Conservation (phyloP, 768 basidiomycete species). For the Rhizopogon vinicolor region DNA sequence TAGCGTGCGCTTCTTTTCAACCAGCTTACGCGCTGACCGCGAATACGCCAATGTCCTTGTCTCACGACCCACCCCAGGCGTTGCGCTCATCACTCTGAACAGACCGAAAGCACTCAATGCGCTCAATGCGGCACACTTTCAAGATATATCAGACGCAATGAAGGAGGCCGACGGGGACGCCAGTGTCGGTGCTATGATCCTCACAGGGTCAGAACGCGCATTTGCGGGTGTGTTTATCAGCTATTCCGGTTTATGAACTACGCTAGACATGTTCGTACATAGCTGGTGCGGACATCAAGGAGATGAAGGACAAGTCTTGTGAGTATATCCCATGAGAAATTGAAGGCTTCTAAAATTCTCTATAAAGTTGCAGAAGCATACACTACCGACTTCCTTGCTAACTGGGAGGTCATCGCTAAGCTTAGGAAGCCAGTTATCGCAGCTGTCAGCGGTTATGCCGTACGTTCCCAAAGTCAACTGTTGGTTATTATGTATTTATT, state of each 20-base stretch:
- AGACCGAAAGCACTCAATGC: conserved; percentile 91
- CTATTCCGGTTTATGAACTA: background rate
- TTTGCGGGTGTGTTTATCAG: conserved; percentile 70
- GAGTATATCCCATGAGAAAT: conserved; percentile 17
- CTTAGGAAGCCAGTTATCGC: conserved; percentile 94
- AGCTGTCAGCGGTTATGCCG: conserved; percentile 92
- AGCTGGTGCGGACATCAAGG: conserved; percentile 99
- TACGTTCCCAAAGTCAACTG: conserved; percentile 32
- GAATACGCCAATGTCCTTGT: conserved; percentile 63
- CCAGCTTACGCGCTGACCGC: conserved; percentile 22
- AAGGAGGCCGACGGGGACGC: conserved; percentile 66
- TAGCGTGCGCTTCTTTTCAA: conserved; percentile 19
- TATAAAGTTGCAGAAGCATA: conserved; percentile 78
- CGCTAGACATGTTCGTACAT: conserved; percentile 1
- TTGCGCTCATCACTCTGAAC: conserved; percentile 83
- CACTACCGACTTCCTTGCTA: conserved; percentile 77
- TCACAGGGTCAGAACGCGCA: conserved; percentile 89
- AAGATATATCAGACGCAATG: conserved; percentile 77
- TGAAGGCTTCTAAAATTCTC: background rate
- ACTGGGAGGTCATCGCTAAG: conserved; percentile 71
- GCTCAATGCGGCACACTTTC: conserved; percentile 73
- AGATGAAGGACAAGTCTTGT: conserved; percentile 98
- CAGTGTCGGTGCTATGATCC: conserved; percentile 74
- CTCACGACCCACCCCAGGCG: conserved; percentile 61
- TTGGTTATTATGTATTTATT: background rate